Evolutionary conservation across 2,329 filamentous ascomycete genomes (phyloP), one percentile per base, ranked within the genome.

Genomic region (Penicillium italicum): DNA sequence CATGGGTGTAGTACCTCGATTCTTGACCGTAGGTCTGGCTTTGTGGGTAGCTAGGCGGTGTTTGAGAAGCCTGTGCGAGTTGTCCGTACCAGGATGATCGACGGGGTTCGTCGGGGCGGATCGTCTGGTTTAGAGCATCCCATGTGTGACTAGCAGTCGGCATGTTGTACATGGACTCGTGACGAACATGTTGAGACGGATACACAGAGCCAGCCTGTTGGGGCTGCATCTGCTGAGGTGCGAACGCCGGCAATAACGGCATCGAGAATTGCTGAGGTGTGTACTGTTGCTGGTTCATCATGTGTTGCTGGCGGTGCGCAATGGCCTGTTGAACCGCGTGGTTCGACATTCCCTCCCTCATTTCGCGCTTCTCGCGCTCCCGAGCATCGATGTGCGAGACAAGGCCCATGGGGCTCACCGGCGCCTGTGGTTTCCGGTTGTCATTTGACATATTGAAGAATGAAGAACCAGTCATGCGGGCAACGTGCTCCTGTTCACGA

Each of bases 401-500:
- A 1, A 96, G 78, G 0, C 88, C 87, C 22, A 77, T 76, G 0
- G 83, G 83, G 31, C 72, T 69, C 40, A 75, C 69, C 16, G 69
- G 81, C 70, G 79, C 74, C 51, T 77, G 77, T 41, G 76, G 74
- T 57, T 80, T 81, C 59, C 77, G 77, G 48, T 79, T 79, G 47
- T 81, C 81, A 36, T 69, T 73, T 5, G 81, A 82, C 69, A 95
- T 77, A 56, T 83, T 85, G 64, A 95, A 82, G 47, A 96, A 77
- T 0, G 91, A 89, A 0, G 85, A 86, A 1, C 89, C 89, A 0
- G 91, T 96, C 63, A 90, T 80, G 36, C 89, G 85, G 10, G 91
- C 89, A n/a, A 96, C 82, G 63, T 95, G 88, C 73, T 95, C 90
- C 70, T 95, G 91, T 72, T 96, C 91, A 16, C 88, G 85, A 18